Conservation (phyloP, 208 protist genomes). For the Acanthamoeba quina region DNA sequence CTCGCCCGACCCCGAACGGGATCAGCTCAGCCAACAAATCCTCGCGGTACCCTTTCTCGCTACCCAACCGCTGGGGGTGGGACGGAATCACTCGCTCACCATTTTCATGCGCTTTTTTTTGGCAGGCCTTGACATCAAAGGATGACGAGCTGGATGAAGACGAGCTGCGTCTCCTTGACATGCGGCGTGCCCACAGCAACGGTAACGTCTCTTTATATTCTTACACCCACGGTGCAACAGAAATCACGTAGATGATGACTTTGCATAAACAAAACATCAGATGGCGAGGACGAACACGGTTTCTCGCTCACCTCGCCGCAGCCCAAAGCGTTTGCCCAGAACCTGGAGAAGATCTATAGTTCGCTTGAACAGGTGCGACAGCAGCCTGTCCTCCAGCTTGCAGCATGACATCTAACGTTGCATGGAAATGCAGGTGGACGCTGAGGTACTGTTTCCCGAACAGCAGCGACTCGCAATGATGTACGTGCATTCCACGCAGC, state of each 20-base stretch:
- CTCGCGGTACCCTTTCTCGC: not conserved
- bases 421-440: not conserved
- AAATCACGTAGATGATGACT: not conserved
- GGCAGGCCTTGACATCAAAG: not conserved
- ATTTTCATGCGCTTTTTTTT: not conserved
- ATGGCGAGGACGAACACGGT: not conserved
- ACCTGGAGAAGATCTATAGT: conserved; percentile 50
- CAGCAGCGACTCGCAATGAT: not conserved
- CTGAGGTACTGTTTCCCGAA: not conserved
- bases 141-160: conserved; percentile 28
- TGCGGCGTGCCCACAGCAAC: not conserved
- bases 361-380: not conserved
- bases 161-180: not conserved
- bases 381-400: not conserved
- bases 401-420: too few species aligned
- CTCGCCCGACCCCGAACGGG: conserved; percentile 17
- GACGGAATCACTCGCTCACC: too few species aligned
- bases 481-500: not conserved
- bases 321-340: conserved; percentile 5
- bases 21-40: conserved; percentile 1
- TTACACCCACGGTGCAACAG: not conserved
- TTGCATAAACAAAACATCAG: not conserved
- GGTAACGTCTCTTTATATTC: not conserved
- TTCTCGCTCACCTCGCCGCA: conserved; percentile 20
- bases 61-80: not conserved